Conservation (phyloP, 2,329 filamentous ascomycete genomes). For the Penicillium sp. region DNA sequence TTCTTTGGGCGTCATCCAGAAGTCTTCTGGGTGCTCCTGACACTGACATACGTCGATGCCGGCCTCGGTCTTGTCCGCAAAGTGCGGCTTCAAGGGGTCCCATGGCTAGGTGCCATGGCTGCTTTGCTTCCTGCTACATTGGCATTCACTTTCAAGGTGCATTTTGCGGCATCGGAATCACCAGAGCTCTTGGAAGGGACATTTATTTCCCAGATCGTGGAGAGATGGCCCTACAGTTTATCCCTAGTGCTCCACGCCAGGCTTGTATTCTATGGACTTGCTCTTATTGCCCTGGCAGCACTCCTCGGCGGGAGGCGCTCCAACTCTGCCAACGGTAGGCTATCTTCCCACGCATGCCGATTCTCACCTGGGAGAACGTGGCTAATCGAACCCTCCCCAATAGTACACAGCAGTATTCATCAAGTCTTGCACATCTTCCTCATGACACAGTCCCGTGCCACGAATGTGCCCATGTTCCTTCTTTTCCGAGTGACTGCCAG, state of each 20-base stretch:
- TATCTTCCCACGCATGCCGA: neutral
- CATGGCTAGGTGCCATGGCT: slow-evolving; percentile 37
- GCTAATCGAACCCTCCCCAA: slow-evolving; percentile 17
- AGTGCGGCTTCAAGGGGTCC: slow-evolving; percentile 27
- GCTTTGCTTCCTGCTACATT: slow-evolving; percentile 50
- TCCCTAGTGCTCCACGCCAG: slow-evolving; percentile 54
- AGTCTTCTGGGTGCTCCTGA: slow-evolving; percentile 73
- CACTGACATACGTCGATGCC: slow-evolving; percentile 67
- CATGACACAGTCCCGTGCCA: slow-evolving; percentile 80
- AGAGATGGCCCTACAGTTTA: slow-evolving; percentile 39
- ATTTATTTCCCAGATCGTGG: slow-evolving; percentile 35
- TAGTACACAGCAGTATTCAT: slow-evolving; percentile 47
- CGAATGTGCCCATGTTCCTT: slow-evolving; percentile 83
- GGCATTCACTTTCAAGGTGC: slow-evolving; percentile 82
- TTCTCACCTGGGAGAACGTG: neutral
- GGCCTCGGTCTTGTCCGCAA: slow-evolving; percentile 45
- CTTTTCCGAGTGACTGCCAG: slow-evolving; percentile 67
- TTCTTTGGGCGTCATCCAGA: slow-evolving; percentile 66
- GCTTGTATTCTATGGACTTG: slow-evolving; percentile 51
- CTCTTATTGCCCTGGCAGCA: slow-evolving; percentile 32
- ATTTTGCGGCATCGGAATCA: slow-evolving; percentile 83
- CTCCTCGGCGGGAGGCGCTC: slow-evolving; percentile 18
- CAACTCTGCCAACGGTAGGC: slow-evolving; percentile 19
- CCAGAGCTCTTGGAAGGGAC: slow-evolving; percentile 68
- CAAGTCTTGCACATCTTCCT: slow-evolving; percentile 75